Conservation (phyloP, 1,284 basidiomycete genomes). For the Rhodotorula sp. region DNA sequence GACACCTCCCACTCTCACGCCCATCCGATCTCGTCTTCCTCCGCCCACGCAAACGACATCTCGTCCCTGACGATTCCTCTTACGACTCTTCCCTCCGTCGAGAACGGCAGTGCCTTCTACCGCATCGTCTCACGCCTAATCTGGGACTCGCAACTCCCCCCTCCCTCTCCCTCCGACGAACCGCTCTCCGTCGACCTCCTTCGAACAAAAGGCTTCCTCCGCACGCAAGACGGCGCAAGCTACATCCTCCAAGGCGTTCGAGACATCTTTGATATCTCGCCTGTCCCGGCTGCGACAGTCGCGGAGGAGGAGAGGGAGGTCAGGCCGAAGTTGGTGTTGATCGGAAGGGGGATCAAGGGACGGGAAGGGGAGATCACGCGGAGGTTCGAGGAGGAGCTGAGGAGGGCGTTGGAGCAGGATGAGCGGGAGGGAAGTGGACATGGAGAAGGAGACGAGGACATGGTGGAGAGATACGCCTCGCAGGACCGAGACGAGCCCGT, state of each 20-base stretch:
- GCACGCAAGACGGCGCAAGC: slow-evolving; percentile 45
- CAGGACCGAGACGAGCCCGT: too few relatives aligned
- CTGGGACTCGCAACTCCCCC: slow-evolving; percentile 61
- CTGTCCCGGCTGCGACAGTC: slow-evolving; percentile 48
- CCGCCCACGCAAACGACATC: slow-evolving; percentile 51
- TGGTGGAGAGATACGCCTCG: not conserved
- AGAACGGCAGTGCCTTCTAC: slow-evolving; percentile 3
- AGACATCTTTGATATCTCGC: slow-evolving; percentile 74
- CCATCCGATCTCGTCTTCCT: slow-evolving; percentile 44
- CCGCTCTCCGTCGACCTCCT: slow-evolving; percentile 62
- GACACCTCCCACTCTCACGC: slow-evolving; percentile 38
- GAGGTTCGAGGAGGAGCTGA: slow-evolving; percentile 12
- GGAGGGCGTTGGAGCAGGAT: not conserved
- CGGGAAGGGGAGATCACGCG: slow-evolving; percentile 25
- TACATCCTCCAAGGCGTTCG: slow-evolving; percentile 82
- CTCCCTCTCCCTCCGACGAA: not conserved
- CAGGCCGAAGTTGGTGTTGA: slow-evolving; percentile 70
- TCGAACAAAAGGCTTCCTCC: slow-evolving; percentile 77
- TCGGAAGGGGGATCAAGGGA: slow-evolving; percentile 69
- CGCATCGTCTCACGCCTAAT: slow-evolving; percentile 53
- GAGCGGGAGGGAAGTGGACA: not conserved
- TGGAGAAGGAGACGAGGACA: not conserved
- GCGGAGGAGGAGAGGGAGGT: slow-evolving; percentile 45
- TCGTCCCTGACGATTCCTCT: slow-evolving; percentile 68
- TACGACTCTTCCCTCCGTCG: slow-evolving; percentile 49